A percentile compares a stretch with the other conserved stretches of the same genome.
These are phyloP conservation scores for Talaromyces sp. DNA, from an alignment of 2,329 filamentous ascomycete species.

Conservation along the genomic window DNA sequence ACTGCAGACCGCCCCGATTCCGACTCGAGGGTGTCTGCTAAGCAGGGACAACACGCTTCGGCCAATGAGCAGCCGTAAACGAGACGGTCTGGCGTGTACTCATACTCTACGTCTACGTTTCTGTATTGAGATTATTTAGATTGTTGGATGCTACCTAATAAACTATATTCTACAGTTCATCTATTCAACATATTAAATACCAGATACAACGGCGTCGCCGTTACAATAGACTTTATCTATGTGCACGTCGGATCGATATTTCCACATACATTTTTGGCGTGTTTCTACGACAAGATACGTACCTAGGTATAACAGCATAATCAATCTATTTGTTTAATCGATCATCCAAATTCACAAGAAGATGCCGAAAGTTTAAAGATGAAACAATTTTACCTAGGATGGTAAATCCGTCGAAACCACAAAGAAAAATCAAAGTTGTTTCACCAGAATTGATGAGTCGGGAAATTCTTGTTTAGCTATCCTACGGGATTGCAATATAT, in stretches of 20 bases:
- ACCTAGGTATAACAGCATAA: neutral
- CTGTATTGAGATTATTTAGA: neutral
- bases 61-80: neutral
- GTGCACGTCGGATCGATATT: neutral
- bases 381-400: neutral
- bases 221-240: neutral
- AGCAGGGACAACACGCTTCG: neutral
- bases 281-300: neutral
- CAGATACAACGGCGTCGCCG: neutral
- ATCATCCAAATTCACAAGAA: neutral
- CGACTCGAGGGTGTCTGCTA: neutral
- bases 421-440: neutral
- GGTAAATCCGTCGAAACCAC: neutral
- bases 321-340: neutral
- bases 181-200: neutral
- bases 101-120: neutral
- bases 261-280: neutral
- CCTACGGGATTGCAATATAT: neutral
- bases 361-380: neutral
- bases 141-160: neutral
- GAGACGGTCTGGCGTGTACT: slow-evolving; percentile 12
- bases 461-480: neutral
- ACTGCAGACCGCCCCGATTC: slow-evolving; percentile 13
- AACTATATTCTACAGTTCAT: neutral
- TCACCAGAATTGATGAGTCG: neutral